Percentiles rank a stretch among this genome's conserved stretches.
Conservation (phyloP, 306 rosid genomes). For the Lagenaria siceraria region DNA sequence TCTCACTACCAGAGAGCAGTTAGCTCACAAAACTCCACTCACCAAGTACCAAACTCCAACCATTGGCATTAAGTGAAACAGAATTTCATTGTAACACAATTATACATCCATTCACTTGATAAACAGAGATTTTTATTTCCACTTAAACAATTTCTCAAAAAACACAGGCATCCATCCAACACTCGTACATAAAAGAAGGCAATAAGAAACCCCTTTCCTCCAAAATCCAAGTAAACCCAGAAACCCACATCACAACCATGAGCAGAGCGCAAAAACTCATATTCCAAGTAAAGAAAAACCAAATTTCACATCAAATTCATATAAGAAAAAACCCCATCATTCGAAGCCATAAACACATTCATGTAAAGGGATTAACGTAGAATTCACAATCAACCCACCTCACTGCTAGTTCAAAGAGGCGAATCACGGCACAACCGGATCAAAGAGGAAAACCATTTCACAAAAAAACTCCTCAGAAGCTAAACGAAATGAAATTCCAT, state of each 20-base stretch:
- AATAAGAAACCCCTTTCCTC: neutral
- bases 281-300: neutral
- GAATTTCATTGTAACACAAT: neutral
- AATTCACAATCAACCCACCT: neutral
- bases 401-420: neutral
- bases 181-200: neutral
- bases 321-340: no score
- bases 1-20: neutral
- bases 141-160: neutral
- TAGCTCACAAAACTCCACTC: neutral
- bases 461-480: neutral
- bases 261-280: neutral
- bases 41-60: neutral
- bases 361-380: neutral
- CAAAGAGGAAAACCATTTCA: conserved; percentile 2
- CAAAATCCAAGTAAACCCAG: neutral
- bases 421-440: conserved; percentile 3
- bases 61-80: neutral
- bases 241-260: neutral
- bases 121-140: neutral
- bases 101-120: neutral
- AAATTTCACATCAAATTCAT: neutral
- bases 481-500: neutral
- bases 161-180: neutral
- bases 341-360: neutral